These are phyloP conservation scores for Parasarocladium wereldwijsianum DNA, from an alignment of 2,329 filamentous ascomycete genomes.

Conservation along the genomic window DNA sequence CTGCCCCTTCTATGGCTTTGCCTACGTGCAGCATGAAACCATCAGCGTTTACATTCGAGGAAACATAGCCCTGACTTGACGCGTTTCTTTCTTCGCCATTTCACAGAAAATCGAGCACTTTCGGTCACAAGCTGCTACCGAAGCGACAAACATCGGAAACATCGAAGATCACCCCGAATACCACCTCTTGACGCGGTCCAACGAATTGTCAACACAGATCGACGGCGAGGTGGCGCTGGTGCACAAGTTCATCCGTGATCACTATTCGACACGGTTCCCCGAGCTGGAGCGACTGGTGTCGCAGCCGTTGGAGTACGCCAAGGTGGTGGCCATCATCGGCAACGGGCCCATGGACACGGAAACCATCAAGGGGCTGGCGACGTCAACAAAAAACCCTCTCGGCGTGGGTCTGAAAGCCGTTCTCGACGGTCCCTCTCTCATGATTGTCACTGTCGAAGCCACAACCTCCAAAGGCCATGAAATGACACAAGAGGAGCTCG, in stretches of 20 bases:
- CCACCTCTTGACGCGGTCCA: slow-evolving; percentile 74
- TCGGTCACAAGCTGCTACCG: slow-evolving; percentile 52
- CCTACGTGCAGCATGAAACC: slow-evolving; percentile 15
- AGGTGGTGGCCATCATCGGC: slow-evolving; percentile 82
- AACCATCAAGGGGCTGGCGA: slow-evolving; percentile 66
- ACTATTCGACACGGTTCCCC: slow-evolving; percentile 87
- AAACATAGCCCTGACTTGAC: slow-evolving; percentile 53
- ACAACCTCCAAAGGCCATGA: slow-evolving; percentile 75
- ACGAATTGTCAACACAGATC: slow-evolving; percentile 80
- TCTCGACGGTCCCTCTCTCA: slow-evolving; percentile 76
- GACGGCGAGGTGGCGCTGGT: slow-evolving; percentile 85
- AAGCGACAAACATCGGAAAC: slow-evolving; percentile 56
- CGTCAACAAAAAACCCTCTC: slow-evolving; percentile 64
- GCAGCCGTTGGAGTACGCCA: slow-evolving; percentile 88
- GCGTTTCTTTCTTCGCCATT: slow-evolving; percentile 22
- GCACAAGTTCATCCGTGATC: slow-evolving; percentile 92
- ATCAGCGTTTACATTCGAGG: slow-evolving; percentile 55
- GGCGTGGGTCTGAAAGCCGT: slow-evolving; percentile 63
- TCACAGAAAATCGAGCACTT: slow-evolving; percentile 67
- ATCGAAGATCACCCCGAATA: slow-evolving; percentile 90
- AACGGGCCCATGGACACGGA: slow-evolving; percentile 77
- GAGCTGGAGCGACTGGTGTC: slow-evolving; percentile 83
- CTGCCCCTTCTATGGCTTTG: slow-evolving; percentile 12
- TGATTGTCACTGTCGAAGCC: slow-evolving; percentile 92
- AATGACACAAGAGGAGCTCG: slow-evolving; percentile 61